Conservation (phyloP, 2,329 filamentous ascomycete species). For the Alternaria gaisen region DNA sequence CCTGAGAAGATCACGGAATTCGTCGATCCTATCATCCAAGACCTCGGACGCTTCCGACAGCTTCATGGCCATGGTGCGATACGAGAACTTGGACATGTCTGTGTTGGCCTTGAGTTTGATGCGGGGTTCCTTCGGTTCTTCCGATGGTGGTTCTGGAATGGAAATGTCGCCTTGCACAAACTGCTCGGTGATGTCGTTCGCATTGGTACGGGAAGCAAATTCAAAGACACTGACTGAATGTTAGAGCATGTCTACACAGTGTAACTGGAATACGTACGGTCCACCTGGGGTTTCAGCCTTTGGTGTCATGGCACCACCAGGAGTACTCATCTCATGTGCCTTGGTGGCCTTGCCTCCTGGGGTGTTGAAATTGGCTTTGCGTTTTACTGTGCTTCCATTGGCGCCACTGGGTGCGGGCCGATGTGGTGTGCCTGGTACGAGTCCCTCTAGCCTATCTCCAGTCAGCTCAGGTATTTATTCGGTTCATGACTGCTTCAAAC, state of each 20-base stretch:
- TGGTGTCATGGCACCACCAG: slow-evolving; percentile 51
- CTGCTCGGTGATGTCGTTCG: slow-evolving; percentile 83
- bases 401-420: slow-evolving; percentile 51
- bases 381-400: slow-evolving; percentile 60
- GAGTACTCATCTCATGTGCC: slow-evolving; percentile 59
- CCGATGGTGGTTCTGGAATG: slow-evolving; percentile 72
- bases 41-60: slow-evolving; percentile 91
- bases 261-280: slow-evolving; percentile 47
- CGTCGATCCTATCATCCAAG: slow-evolving; percentile 93
- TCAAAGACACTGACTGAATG: slow-evolving; percentile 60
- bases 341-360: slow-evolving; percentile 57
- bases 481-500: slow-evolving; percentile 4
- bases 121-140: slow-evolving; percentile 76
- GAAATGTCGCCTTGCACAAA: slow-evolving; percentile 77
- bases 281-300: slow-evolving; percentile 47
- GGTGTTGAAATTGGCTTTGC: slow-evolving; percentile 63
- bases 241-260: slow-evolving; percentile 10
- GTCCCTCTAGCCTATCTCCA: slow-evolving; percentile 56
- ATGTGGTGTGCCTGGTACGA: slow-evolving; percentile 57
- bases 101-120: slow-evolving; percentile 87
- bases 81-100: slow-evolving; percentile 88
- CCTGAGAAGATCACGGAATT: slow-evolving; percentile 78
- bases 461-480: slow-evolving; percentile 14
- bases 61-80: slow-evolving; percentile 95
- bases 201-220: slow-evolving; percentile 79